Evolutionary conservation across 2,329 filamentous ascomycete species (phyloP), one percentile per base, ranked within the genome.

Genomic region (Trichoderma koningiopsis): DNA sequence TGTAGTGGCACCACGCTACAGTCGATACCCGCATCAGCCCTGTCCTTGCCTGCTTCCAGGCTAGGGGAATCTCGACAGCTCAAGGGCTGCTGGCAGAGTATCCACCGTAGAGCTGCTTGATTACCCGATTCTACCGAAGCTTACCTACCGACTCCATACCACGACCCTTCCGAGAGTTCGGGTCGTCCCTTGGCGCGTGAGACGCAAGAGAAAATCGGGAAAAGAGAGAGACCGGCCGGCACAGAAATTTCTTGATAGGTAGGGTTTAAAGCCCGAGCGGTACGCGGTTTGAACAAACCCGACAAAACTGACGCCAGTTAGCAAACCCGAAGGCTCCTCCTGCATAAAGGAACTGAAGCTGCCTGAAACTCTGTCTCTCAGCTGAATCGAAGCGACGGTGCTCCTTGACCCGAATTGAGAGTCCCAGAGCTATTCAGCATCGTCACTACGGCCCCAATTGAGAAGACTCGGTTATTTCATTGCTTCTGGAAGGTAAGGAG

Each of bases 11-110:
- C 61, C 40, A 16, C 64, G 37, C 53, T 59, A 67, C n/a, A n/a
- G n/a, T n/a, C n/a, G 64, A 58, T 67, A 52, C 55, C 55, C 64
- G 64, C 47, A 67, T 52, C 55, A 58, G 64, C 55, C 53, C 63
- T 55, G 53, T 27, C 63, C 27, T 49, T 66, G 29, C 63, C 35
- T 43, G 22, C 63, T 58, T 43, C 53, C 4, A 40, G 27, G 53
- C 53, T 66, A 35, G 53, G 27, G 11, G 52, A 63, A 49, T 49
- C 13, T 55, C 33, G 47, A 47, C 61, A 24, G 52, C 49, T 53
- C n/a, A 8, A 19, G 40, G 40, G 40, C 40, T 37, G 33, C 61
- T 56, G 61, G 31, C 49, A 64, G 6, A 43, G 19, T 66, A 47
- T 58, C 63, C 63, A 57, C 63, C 33, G 29, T 24, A 5, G 53